Percentiles rank a stretch among this genome's conserved stretches.
Conservation (phyloP, 2,329 filamentous ascomycete species). For the Helotiales sp. region DNA sequence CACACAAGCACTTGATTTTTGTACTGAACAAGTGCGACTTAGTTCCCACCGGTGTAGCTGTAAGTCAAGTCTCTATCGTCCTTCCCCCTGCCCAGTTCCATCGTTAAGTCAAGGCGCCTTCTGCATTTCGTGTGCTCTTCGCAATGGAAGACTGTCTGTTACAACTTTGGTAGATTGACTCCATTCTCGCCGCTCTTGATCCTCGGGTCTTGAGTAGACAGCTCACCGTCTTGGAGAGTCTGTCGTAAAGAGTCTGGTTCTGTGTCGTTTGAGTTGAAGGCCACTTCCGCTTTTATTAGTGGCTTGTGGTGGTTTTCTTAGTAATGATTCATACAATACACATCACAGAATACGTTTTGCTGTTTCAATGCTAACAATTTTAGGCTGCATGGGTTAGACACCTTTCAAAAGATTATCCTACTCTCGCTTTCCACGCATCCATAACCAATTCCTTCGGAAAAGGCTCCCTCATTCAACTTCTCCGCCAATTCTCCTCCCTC, state of each 20-base stretch:
- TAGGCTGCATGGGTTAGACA: conserved; percentile 92
- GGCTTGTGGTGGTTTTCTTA: conserved; percentile 88
- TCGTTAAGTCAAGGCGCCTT: conserved; percentile 90
- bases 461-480: conserved; percentile 87
- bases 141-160: conserved; percentile 90
- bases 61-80: conserved; percentile 65
- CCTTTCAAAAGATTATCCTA: conserved; percentile 90
- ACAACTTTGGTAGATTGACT: conserved; percentile 97
- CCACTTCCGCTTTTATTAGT: conserved; percentile 67
- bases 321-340: conserved; percentile 91
- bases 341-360: conserved; percentile 10
- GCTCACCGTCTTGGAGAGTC: conserved; percentile 84
- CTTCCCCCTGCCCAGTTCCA: conserved; percentile 35
- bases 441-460: conserved; percentile 98
- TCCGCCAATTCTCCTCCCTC: conserved; percentile 89
- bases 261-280: conserved; percentile 99
- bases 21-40: conserved; percentile 91
- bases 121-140: conserved; percentile 61
- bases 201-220: conserved; percentile 71
- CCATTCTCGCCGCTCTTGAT: conserved; percentile 66
- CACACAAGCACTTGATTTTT: conserved; percentile 94
- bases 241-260: conserved; percentile 68
- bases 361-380: conserved; percentile 42
- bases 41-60: conserved; percentile 88
- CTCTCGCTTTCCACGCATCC: conserved; percentile 90